Percentiles rank a stretch among this genome's conserved stretches.
Evolutionary conservation across 2,329 filamentous ascomycete species (phyloP).

Genomic region (Ophiognomonia clavigignenti-juglandacearum): DNA sequence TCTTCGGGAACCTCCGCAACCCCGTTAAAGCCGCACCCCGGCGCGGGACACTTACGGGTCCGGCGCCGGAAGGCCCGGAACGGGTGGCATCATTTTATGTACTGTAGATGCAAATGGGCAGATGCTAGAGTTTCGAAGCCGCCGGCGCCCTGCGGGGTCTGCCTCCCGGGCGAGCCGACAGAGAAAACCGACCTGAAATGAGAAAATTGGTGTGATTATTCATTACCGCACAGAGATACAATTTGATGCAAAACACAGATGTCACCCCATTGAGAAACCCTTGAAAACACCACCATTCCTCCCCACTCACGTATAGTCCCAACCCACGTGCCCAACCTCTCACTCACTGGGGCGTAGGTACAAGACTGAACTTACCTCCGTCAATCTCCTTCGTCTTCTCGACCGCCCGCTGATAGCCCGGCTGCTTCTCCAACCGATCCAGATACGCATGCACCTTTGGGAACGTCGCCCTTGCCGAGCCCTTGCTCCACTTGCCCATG

Average conservation of each 20-base stretch:
- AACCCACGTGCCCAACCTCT: not conserved
- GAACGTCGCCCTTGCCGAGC: conserved; percentile 23
- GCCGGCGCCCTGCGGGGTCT: too few relatives aligned
- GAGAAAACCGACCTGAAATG: not conserved
- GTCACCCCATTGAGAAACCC: too few relatives aligned
- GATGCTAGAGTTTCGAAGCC: not conserved
- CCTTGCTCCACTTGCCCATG: conserved; percentile 34
- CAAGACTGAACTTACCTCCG: conserved; percentile 34
- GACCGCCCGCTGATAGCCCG: conserved; percentile 43
- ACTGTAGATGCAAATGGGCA: too few relatives aligned
- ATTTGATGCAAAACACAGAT: too few relatives aligned
- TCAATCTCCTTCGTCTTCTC: conserved; percentile 43
- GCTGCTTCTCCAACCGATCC: conserved; percentile 37
- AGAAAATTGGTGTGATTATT: not conserved
- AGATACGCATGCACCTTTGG: conserved; percentile 46
- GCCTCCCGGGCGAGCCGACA: not conserved
- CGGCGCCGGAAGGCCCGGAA: not conserved
- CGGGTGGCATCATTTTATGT: not conserved
- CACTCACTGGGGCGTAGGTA: conserved; percentile 18
- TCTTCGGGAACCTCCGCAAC: too few relatives aligned
- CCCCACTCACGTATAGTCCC: too few relatives aligned
- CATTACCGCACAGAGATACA: not conserved
- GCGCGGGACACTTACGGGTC: not conserved
- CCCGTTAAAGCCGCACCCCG: not conserved
- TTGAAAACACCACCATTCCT: too few relatives aligned